A percentile compares a stretch with the other conserved stretches of the same genome.
phyloP scores from a whole-genome alignment of 306 rosid genomes.

The Nissolia schottii region DNA sequence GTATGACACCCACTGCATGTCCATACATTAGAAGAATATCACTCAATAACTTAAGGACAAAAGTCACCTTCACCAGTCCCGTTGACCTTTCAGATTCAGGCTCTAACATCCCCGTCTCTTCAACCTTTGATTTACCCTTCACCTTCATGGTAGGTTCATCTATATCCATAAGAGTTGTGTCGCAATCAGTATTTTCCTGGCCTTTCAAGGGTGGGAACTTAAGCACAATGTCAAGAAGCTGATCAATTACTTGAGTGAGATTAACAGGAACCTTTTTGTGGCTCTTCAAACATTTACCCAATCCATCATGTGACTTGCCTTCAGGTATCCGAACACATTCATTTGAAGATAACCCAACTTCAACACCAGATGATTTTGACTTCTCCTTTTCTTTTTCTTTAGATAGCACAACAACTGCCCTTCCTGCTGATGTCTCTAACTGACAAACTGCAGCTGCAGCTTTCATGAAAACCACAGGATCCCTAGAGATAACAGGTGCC shows the following conservation, averaged over 20 bases:
- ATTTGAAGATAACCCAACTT: conserved; percentile 63
- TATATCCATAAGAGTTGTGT: conserved; percentile 70
- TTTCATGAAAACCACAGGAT: conserved; percentile 91
- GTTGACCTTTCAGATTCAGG: conserved; percentile 82
- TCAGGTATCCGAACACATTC: conserved; percentile 80
- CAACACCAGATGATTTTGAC: conserved; percentile 55
- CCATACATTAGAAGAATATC: conserved; percentile 94
- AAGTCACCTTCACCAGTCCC: conserved; percentile 89
- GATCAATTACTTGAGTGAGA: conserved; percentile 94
- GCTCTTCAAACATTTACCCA: conserved; percentile 72
- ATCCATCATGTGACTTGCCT: conserved; percentile 73
- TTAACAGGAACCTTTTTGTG: conserved; percentile 90
- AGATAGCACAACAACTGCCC: conserved; percentile 70
- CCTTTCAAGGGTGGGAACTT: conserved; percentile 60
- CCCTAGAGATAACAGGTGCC: conserved; percentile 94
- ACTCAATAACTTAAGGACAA: conserved; percentile 88
- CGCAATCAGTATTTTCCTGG: conserved; percentile 48
- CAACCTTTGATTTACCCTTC: conserved; percentile 95
- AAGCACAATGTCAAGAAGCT: conserved; percentile 89
- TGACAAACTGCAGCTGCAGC: conserved; percentile 91
- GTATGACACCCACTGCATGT: conserved; percentile 89
- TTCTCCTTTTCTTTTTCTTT: conserved; percentile 96
- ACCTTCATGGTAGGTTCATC: conserved; percentile 87
- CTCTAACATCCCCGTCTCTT: conserved; percentile 51
- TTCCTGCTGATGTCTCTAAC: conserved; percentile 88